phyloP scores from a whole-genome alignment of 2,329 filamentous ascomycete species.

The Calonectria pteridis region DNA sequence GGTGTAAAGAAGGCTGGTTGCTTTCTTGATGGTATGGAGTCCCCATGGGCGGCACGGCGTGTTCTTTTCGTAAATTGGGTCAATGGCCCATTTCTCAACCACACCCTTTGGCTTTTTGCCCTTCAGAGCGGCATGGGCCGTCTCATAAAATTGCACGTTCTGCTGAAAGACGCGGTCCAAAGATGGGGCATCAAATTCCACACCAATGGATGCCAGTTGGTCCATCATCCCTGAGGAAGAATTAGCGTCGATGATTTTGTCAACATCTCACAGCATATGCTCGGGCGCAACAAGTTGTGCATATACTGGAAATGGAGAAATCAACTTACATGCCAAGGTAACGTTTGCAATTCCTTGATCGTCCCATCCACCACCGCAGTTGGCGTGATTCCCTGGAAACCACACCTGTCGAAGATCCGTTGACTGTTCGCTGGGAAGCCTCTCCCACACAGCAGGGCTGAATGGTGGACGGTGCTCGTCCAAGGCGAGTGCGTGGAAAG shows the following conservation, averaged over 20 bases:
- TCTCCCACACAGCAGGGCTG: conserved; percentile 67
- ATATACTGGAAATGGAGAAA: background rate
- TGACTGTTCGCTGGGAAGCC: conserved; percentile 51
- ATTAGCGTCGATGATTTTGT: background rate
- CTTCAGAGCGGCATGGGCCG: conserved; percentile 25
- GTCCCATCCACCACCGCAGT: conserved; percentile 77
- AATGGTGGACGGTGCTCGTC: conserved; percentile 69
- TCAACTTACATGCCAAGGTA: conserved; percentile 54
- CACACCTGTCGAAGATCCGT: conserved; percentile 66
- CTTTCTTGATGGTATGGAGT: conserved; percentile 58
- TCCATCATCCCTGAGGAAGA: conserved; percentile 65
- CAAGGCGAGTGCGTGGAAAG: conserved; percentile 70
- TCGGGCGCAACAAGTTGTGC: no score
- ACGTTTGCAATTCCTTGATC: conserved; percentile 60
- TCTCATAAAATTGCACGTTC: conserved; percentile 49
- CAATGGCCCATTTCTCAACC: conserved; percentile 57
- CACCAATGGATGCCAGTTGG: conserved; percentile 63
- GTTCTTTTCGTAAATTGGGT: conserved; percentile 61
- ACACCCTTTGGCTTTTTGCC: conserved; percentile 32
- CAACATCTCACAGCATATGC: background rate
- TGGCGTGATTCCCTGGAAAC: conserved; percentile 80
- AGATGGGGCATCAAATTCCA: conserved; percentile 60
- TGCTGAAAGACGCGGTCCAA: conserved; percentile 56
- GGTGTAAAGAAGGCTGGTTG: conserved; percentile 56
- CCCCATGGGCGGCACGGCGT: conserved; percentile 62